These are phyloP conservation scores for Nepenthes gracilis DNA, from an alignment of 148 eudicot genomes.

Conservation along the genomic window DNA sequence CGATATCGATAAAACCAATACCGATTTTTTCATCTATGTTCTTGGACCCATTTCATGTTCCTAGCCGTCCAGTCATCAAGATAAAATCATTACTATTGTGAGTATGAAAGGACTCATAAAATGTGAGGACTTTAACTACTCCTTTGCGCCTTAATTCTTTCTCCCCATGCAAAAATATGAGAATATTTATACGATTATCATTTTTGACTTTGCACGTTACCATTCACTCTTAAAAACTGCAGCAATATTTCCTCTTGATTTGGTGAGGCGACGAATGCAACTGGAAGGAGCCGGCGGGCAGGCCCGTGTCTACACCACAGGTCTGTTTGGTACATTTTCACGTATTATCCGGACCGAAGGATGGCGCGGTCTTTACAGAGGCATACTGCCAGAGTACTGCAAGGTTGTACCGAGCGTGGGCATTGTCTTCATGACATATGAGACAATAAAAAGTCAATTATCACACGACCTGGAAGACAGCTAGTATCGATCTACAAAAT, in stretches of 20 bases:
- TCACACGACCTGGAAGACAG: constrained; percentile 21
- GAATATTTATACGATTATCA: too few relatives aligned
- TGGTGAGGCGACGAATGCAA: constrained; percentile 91
- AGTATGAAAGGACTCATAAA: too few relatives aligned
- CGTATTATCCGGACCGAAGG: constrained; percentile 25
- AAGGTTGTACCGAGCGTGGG: constrained; percentile 49
- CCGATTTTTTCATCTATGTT: too few relatives aligned
- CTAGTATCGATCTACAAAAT: neutral
- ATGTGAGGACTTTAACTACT: too few relatives aligned
- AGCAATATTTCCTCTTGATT: constrained; percentile 86
- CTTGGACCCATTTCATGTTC: too few relatives aligned
- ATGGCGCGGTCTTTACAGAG: constrained; percentile 37
- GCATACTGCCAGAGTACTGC: constrained; percentile 48
- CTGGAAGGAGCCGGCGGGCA: constrained; percentile 95
- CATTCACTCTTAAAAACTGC: constrained; percentile 13
- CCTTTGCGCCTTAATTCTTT: too few relatives aligned
- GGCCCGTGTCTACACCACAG: constrained; percentile 60
- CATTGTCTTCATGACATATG: constrained; percentile 51
- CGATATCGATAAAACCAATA: too few relatives aligned
- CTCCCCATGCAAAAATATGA: too few relatives aligned
- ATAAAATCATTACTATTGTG: too few relatives aligned
- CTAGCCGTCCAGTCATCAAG: too few relatives aligned
- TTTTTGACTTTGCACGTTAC: neutral
- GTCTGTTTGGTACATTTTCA: constrained; percentile 56
- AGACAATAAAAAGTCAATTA: constrained; percentile 56